Conservation (phyloP, 2,329 filamentous ascomycete genomes). For the Monosporascus cannonballus region DNA sequence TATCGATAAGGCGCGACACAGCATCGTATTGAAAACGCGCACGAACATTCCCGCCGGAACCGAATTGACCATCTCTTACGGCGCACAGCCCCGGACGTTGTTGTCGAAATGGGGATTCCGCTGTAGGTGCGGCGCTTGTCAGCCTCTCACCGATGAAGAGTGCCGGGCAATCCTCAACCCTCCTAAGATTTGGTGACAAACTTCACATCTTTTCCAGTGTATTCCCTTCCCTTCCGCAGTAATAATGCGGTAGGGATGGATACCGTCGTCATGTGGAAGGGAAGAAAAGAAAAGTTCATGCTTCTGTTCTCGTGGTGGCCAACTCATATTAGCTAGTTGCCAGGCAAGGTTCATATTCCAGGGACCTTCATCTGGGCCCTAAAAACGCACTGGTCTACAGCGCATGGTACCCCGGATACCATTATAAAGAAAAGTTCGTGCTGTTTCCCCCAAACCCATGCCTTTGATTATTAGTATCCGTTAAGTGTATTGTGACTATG, state of each 20-base stretch:
- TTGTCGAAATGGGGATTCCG: slow-evolving; percentile 44
- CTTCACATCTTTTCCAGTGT: too few relatives aligned
- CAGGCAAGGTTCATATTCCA: too few relatives aligned
- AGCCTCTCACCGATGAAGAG: slow-evolving; percentile 9
- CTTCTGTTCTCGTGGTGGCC: background rate
- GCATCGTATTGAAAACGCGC: slow-evolving; percentile 36
- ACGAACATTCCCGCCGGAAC: slow-evolving; percentile 33
- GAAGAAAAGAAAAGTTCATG: too few relatives aligned
- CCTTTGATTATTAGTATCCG: too few relatives aligned
- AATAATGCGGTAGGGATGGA: background rate
- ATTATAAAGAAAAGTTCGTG: too few relatives aligned
- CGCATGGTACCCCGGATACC: too few relatives aligned
- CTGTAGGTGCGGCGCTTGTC: slow-evolving; percentile 45
- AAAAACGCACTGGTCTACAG: too few relatives aligned
- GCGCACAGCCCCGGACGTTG: slow-evolving; percentile 30
- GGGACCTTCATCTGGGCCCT: too few relatives aligned
- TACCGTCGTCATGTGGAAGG: background rate
- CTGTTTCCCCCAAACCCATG: too few relatives aligned
- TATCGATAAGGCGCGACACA: slow-evolving; percentile 28
- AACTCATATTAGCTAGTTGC: too few relatives aligned
- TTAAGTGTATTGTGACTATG: too few relatives aligned
- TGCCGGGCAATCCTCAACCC: slow-evolving; percentile 1
- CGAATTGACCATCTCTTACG: slow-evolving; percentile 49
- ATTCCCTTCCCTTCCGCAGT: too few relatives aligned
- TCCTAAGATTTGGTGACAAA: slow-evolving; percentile 2